phyloP scores from a whole-genome alignment of 2,329 filamentous ascomycete genomes.

The Fusarium virguliforme region DNA sequence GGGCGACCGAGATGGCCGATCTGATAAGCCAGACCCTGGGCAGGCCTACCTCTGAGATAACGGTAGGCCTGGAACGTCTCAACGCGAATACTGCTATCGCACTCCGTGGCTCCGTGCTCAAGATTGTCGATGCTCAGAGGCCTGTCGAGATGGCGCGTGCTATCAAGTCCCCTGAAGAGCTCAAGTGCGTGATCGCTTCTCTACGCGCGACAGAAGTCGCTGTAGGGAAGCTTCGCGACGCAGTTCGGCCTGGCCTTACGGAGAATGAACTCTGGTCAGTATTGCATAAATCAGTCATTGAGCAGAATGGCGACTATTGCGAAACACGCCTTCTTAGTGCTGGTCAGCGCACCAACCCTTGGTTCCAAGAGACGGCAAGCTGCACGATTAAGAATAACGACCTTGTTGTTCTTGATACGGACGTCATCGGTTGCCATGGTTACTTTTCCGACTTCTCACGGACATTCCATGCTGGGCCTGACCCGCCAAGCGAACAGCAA shows the following conservation, averaged over 20 bases:
- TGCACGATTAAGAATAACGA: constrained; percentile 21
- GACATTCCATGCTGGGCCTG: constrained; percentile 14
- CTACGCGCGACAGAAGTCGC: constrained; percentile 15
- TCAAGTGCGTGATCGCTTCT: constrained; percentile 14
- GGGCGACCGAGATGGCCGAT: constrained; percentile 11
- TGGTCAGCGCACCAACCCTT: constrained; percentile 10
- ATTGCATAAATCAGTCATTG: constrained; percentile 21
- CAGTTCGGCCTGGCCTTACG: constrained; percentile 9
- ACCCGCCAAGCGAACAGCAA: constrained; percentile 14
- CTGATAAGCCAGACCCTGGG: neutral
- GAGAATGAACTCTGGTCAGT: constrained; percentile 21
- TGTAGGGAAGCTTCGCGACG: constrained; percentile 11
- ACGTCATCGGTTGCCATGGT: constrained; percentile 24
- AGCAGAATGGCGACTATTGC: constrained; percentile 19
- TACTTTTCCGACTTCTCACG: constrained; percentile 25
- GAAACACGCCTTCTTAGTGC: constrained; percentile 14
- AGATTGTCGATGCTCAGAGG: constrained; percentile 13
- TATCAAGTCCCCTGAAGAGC: constrained; percentile 15
- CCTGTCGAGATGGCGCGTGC: constrained; percentile 13
- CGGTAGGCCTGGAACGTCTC: constrained; percentile 15
- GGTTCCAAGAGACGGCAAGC: constrained; percentile 23
- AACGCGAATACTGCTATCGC: constrained; percentile 18
- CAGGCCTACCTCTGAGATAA: neutral
- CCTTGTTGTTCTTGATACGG: constrained; percentile 20
- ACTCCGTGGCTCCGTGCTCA: constrained; percentile 4